phyloP scores from a whole-genome alignment of 306 rosid genomes.

The Trifolium fragiferum region DNA sequence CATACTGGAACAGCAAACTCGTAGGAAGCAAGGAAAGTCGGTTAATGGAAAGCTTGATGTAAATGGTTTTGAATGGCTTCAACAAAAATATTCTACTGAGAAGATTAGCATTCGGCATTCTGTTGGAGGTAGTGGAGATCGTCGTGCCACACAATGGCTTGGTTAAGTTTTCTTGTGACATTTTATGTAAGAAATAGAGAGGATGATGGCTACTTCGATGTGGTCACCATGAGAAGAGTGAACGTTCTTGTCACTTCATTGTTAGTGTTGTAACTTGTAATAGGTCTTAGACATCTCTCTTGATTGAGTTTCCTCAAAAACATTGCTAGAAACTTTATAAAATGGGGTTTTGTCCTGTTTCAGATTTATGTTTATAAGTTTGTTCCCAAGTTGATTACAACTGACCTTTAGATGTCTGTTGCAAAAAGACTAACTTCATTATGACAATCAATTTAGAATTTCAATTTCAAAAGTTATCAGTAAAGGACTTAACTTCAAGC shows the following conservation, averaged over 20 bases:
- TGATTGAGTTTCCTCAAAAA: conserved; percentile 9
- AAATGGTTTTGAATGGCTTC: conserved; percentile 90
- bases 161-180: conserved; percentile 62
- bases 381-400: background rate
- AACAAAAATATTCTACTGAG: conserved; percentile 78
- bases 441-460: background rate
- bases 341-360: background rate
- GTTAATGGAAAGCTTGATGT: conserved; percentile 90
- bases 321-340: conserved; percentile 19
- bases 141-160: conserved; percentile 92
- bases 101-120: conserved; percentile 92
- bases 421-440: background rate
- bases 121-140: conserved; percentile 83
- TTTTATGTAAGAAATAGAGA: background rate
- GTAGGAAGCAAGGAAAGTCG: conserved; percentile 86
- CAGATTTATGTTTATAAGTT: background rate
- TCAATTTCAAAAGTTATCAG: conserved; percentile 13
- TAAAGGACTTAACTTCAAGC: no score
- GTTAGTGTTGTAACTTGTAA: conserved; percentile 36
- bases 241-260: background rate
- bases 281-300: conserved; percentile 27
- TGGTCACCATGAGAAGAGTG: background rate
- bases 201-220: conserved; percentile 18
- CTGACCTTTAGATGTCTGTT: no score
- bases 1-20: conserved; percentile 75